Base-by-base conservation (phyloP, 768 basidiomycete species). In the Boletus rubropictus region DNA sequence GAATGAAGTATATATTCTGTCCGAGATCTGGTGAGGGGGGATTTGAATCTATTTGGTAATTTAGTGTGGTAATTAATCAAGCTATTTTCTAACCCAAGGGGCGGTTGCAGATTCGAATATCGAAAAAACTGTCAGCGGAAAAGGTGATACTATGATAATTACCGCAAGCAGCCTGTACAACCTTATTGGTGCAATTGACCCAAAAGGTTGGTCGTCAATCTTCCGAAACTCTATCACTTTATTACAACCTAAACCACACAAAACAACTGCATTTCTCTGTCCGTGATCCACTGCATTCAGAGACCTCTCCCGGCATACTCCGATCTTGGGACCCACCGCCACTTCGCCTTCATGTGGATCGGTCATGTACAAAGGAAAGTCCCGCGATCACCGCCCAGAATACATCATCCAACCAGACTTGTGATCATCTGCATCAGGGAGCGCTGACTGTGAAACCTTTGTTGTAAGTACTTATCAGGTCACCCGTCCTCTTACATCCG, bases 181-280 rank as follows among this genome's bases (percentile, higher is more conserved):
- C 66, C 66, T 66, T 66, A 66, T 66, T 68, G 65, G 67, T 54
- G 67, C 56, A 53, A 53, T 33, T 44, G 67, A 67, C 67, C 67
- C 67, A 69, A 67, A 66, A 66, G 67, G 65, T 43, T 69, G 61
- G 65, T 68, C 56, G 67, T 63, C 64, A 62, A 73, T 72, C 71
- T 71, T 40, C 59, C 58, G 63, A 65, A 77, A 74, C 70, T 71
- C 75, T 75, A 75, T 72, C 68, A 74, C 74, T 71, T 68, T 75
- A 74, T 68, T 75, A 67, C 75, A 75, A 73, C 72, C 67, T 66
- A 72, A 71, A 69, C 62, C 29, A 41, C 58, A 52, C 35, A 52
- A 4, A 27, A 44, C 24, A 41, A 41, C 29, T 7, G 24, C 18
- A 42, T 47, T 42, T 41, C 29, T 42, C 22, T 43, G 28, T 4